Base-by-base conservation (phyloP, 176 grass and related monocot species). In the Ensete glaucum region DNA sequence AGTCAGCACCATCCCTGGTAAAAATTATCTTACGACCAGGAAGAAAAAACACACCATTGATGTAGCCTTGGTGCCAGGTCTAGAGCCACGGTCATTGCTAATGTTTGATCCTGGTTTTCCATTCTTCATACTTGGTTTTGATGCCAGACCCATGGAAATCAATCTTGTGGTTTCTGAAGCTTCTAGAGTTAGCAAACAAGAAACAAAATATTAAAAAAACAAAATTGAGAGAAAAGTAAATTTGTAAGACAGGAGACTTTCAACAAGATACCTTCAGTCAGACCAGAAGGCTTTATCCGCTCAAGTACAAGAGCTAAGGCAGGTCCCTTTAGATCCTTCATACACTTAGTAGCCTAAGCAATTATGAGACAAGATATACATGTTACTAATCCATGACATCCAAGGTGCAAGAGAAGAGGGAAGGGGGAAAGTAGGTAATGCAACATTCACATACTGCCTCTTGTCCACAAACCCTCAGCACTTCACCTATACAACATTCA, bases 321-420 rank as follows among this genome's bases (percentile, higher is more conserved):
- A 78, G 96, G 91, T 49, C 88, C 89, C 53, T 88, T 88, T 52
- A 99, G 79, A 89, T 99, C 96, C 84, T 91, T 99, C 82, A 99
- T 76, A 80, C 83, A 90, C 76, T 87, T 91, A 52, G 85, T 83
- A 75, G 89, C 88, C 96, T 99, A 75, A 14, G 64, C 25, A 83
- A 72, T 49, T 13, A 72, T 73, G 10, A 34, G 52, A 75, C 77
- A 73, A 69, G 23, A 19, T 24, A 69, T 22, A 52, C 1, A 17
- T 79, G 77, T 20, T n/a, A 15, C n/a, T 53, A 84, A 21, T 59
- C 69, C 43, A 79, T 25, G 20, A 72, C 10, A 51, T 62, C 43
- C 60, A 22, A 29, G n/a, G 29, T 19, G 7, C 50, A 64, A 69
- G 48, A 73, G 50, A 51, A 54, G 19, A 19, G 8, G 58, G 17